Percentiles rank a stretch among this genome's conserved stretches.
phyloP scores from a whole-genome alignment of 495 filamentous ascomycete genomes.

The Delitschia confertaspora region DNA sequence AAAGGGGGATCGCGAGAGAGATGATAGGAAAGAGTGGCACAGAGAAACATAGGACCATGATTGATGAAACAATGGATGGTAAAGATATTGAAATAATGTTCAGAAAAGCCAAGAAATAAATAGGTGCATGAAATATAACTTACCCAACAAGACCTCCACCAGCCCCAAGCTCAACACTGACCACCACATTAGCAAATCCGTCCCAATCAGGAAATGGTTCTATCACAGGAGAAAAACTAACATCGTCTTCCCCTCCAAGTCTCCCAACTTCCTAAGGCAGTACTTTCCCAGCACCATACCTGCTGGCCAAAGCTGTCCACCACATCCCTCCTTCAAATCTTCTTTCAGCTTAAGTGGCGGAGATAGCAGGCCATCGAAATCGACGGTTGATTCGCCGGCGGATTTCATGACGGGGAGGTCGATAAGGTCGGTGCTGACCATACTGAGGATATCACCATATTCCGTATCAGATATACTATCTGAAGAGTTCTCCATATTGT shows the following conservation, averaged over 20 bases:
- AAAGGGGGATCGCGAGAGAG: constrained; percentile 5
- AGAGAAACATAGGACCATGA: neutral
- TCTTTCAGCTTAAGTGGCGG: constrained; percentile 68
- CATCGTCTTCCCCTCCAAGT: constrained; percentile 61
- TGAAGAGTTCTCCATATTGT: too few relatives aligned
- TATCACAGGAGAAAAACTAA: too few relatives aligned
- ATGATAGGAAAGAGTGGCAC: constrained; percentile 1
- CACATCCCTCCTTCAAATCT: constrained; percentile 78
- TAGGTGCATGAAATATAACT: neutral
- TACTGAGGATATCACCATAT: too few relatives aligned
- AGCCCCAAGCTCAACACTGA: constrained; percentile 83
- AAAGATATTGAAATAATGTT: too few relatives aligned
- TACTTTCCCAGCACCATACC: constrained; percentile 82
- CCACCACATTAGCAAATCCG: constrained; percentile 12
- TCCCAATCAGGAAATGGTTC: neutral
- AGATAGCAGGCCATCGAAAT: constrained; percentile 65
- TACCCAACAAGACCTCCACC: constrained; percentile 80
- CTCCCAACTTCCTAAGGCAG: constrained; percentile 55
- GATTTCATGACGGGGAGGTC: constrained; percentile 54
- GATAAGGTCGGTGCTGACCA: constrained; percentile 62
- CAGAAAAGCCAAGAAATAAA: neutral
- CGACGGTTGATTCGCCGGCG: constrained; percentile 53
- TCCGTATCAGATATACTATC: too few relatives aligned
- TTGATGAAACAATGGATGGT: neutral
- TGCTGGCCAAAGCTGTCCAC: constrained; percentile 88